Evolutionary conservation across 345 rosid genomes (phyloP).

Genomic region (Boechera retrofracta): DNA sequence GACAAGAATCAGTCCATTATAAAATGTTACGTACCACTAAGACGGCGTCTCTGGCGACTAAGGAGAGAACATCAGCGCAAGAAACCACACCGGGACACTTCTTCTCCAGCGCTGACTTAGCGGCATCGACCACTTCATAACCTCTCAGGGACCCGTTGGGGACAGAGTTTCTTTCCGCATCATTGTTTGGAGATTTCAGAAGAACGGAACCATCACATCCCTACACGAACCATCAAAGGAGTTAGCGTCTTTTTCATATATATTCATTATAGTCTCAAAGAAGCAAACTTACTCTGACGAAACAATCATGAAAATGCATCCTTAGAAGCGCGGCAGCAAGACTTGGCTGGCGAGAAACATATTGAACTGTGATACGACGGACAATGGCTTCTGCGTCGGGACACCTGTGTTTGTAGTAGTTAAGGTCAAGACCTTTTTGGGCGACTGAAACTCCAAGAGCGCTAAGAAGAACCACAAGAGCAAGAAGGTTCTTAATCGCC

Average conservation of each 20-base stretch:
- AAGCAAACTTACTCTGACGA: constrained; percentile 51
- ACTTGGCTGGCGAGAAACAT: constrained; percentile 49
- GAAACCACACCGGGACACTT: constrained; percentile 59
- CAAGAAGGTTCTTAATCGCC: constrained; percentile 53
- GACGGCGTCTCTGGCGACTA: constrained; percentile 71
- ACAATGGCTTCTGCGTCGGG: constrained; percentile 50
- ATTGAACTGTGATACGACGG: constrained; percentile 29
- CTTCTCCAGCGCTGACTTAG: constrained; percentile 48
- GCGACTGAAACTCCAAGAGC: constrained; percentile 34
- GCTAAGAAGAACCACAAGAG: constrained; percentile 44
- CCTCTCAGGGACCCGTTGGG: constrained; percentile 57
- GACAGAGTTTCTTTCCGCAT: constrained; percentile 53
- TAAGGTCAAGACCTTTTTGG: constrained; percentile 35
- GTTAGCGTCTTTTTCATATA: background rate
- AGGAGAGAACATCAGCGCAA: constrained; percentile 63
- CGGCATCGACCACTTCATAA: constrained; percentile 57
- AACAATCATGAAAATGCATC: constrained; percentile 66
- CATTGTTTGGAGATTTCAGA: constrained; percentile 45
- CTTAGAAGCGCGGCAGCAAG: constrained; percentile 58
- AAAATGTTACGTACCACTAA: constrained; percentile 41
- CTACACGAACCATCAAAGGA: constrained; percentile 25
- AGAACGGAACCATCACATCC: constrained; percentile 68
- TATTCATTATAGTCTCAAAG: background rate
- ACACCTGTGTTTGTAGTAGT: constrained; percentile 52
- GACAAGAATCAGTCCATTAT: background rate